Base-by-base conservation (phyloP, 1,284 basidiomycete species). In the Leccinum solheimii region DNA sequence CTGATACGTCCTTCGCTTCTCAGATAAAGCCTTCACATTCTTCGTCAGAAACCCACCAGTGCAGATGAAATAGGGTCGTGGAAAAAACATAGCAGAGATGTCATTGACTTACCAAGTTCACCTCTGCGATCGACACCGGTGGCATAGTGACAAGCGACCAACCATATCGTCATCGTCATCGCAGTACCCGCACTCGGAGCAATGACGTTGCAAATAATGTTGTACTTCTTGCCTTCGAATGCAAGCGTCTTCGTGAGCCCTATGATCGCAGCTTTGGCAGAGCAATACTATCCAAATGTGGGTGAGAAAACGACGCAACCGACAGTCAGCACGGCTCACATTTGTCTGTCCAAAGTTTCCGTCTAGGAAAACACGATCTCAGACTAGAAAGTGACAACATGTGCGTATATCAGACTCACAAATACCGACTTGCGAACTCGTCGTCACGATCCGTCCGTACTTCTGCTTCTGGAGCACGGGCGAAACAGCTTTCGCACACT, bases 401-500 rank as follows among this genome's bases (percentile, higher is more conserved):
- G 45, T 34, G 27, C 19, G 19, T 30, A 43, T 52, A 10, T 45
- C 13, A 10, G 8, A 81, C 91, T 73, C 69, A 94, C 91, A 95
- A 63, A 98, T 89, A 64, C 96, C 97, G 60, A 96, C 94, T 74
- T 91, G 89, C 5, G 96, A 98, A 62, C 90, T 87, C 30, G 96
- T 98, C 58, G 94, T 97, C 61, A 99, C 84, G 72, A 99, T 97
- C 61, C 97, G 89, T 36, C 97, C 97, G 74, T 91, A 98, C 79
- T 95, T 96, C 75, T 99, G 97, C 79, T 97, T 92, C 77, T 92
- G 90, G 85, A 99, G 98, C 72, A 95, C 83, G 3, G 97, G 95
- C 97, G 96, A 99, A 40, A 94, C 92, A 13, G 97, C 97, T 75
- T 97, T 94, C 60, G 88, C 90, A 70, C 92, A 94, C 89, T 92